Conservation (phyloP, 306 rosid genomes). For the Fagus sylvatica region DNA sequence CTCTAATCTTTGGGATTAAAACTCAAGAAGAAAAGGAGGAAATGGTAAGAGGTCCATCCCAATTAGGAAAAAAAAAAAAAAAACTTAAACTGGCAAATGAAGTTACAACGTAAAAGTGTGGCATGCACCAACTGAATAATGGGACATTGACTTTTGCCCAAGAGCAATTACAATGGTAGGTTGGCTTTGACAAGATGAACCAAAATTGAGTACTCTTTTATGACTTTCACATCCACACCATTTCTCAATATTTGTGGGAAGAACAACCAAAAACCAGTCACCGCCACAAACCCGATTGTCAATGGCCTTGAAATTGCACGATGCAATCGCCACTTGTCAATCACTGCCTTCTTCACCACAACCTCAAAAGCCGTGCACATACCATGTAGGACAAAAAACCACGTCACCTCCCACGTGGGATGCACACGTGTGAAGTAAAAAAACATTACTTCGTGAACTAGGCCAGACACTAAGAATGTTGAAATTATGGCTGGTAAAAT, state of each 20-base stretch:
- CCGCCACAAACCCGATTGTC: conserved; percentile 42
- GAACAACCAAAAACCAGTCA: conserved; percentile 54
- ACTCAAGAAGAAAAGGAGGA: no score
- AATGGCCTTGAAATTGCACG: conserved; percentile 33
- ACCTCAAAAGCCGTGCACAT: conserved; percentile 49
- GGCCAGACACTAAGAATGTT: conserved; percentile 52
- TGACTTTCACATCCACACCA: conserved; percentile 39
- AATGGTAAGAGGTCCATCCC: no score
- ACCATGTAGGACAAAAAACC: conserved; percentile 70
- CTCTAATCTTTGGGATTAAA: no score
- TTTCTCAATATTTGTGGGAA: conserved; percentile 58
- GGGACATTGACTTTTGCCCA: no score
- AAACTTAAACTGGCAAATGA: no score
- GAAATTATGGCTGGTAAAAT: conserved; percentile 14
- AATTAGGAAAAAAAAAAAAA: no score
- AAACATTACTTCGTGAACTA: conserved; percentile 66
- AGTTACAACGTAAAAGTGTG: no score
- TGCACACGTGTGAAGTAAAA: conserved; percentile 53
- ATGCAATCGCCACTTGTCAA: conserved; percentile 42
- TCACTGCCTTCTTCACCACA: conserved; percentile 40
- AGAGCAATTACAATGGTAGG: not conserved
- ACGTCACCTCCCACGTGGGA: conserved; percentile 86
- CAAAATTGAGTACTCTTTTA: conserved; percentile 40
- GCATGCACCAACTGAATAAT: no score
- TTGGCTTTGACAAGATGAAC: conserved; percentile 22